Conservation (phyloP, 495 filamentous ascomycete genomes). For the Xylaria flabelliformis region DNA sequence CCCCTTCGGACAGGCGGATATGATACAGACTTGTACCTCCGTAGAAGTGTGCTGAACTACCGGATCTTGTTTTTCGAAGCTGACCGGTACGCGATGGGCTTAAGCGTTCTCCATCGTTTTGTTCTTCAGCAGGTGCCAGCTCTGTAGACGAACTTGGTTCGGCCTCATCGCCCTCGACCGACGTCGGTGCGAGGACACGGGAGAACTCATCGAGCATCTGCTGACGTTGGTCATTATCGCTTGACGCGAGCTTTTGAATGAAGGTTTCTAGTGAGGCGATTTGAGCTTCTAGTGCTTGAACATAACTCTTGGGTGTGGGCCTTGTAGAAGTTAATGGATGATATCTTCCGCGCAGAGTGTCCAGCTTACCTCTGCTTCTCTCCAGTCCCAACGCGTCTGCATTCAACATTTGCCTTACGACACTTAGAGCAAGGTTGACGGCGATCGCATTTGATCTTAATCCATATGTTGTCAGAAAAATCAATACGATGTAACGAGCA, state of each 20-base stretch:
- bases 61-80: conserved; percentile 36
- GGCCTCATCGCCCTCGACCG: neutral
- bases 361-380: conserved; percentile 37
- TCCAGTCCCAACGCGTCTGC: conserved; percentile 33
- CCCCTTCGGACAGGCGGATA: conserved; percentile 36
- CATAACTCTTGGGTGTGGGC: conserved; percentile 37
- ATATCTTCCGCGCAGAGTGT: neutral
- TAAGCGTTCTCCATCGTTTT: conserved; percentile 10
- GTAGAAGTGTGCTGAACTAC: conserved; percentile 39
- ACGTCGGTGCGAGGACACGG: conserved; percentile 8
- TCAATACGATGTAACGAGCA: neutral
- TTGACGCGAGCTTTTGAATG: conserved; percentile 38
- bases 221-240: conserved; percentile 27
- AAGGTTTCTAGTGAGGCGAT: conserved; percentile 40
- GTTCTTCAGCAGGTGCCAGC: neutral
- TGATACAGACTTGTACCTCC: conserved; percentile 42
- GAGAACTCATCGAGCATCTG: conserved; percentile 30
- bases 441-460: conserved; percentile 42
- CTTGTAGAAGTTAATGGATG: conserved; percentile 25
- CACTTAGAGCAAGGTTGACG: conserved; percentile 38
- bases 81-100: conserved; percentile 34
- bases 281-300: conserved; percentile 41
- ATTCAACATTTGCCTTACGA: conserved; percentile 37
- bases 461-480: neutral
- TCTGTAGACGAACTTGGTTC: conserved; percentile 4